phyloP scores from a whole-genome alignment of 345 rosid genomes.

The Salix brachista region DNA sequence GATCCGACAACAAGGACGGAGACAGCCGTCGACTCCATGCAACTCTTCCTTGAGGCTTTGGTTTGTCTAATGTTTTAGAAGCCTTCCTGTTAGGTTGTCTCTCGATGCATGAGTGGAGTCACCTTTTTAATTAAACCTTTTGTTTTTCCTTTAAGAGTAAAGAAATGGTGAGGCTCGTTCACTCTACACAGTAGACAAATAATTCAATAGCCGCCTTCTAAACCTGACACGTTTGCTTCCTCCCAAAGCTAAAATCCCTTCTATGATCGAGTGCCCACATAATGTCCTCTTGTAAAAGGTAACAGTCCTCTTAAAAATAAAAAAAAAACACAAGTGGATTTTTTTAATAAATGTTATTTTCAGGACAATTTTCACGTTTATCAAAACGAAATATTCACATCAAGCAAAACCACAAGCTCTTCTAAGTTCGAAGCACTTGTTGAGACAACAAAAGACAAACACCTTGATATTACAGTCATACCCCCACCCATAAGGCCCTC shows the following conservation, averaged over 20 bases:
- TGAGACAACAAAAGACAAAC: slow-evolving; percentile 47
- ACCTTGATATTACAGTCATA: neutral
- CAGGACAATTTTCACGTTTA: no score
- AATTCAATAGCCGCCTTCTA: slow-evolving; percentile 17
- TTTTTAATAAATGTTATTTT: no score
- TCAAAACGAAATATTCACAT: no score
- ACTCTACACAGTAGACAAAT: slow-evolving; percentile 11
- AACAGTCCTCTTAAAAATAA: slow-evolving; percentile 37
- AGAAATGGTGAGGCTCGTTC: neutral
- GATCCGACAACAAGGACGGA: slow-evolving; percentile 20
- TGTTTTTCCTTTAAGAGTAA: neutral
- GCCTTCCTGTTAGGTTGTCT: neutral
- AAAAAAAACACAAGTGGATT: slow-evolving; percentile 3
- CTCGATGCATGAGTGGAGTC: neutral
- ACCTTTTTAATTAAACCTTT: neutral
- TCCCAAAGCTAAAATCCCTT: neutral
- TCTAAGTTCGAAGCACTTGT: slow-evolving; percentile 28
- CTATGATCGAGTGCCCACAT: neutral
- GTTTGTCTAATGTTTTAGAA: no score
- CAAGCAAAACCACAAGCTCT: no score
- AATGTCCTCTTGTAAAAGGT: slow-evolving; percentile 25
- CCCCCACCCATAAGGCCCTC: slow-evolving; percentile 5
- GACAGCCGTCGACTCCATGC: slow-evolving; percentile 9
- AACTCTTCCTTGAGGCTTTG: neutral
- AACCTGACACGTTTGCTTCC: slow-evolving; percentile 24